Evolutionary conservation across 495 filamentous ascomycete species (phyloP), one percentile per base, ranked within the genome.

Genomic region (Hypoxylon fuscum): DNA sequence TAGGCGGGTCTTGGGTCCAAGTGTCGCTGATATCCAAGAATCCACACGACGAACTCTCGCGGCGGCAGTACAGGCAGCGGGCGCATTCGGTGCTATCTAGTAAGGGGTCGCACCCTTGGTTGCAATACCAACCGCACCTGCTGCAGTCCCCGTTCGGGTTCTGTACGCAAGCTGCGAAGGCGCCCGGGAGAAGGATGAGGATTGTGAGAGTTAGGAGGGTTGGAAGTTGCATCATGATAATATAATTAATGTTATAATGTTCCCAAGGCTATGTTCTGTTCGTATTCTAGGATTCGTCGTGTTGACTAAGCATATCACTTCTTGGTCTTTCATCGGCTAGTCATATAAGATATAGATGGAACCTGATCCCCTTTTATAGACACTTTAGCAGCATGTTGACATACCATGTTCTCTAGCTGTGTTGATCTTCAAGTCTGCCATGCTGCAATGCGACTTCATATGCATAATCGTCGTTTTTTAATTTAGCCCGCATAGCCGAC

Each of bases 21-120:
- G 43, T 40, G 12, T 59, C 44, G 18, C 55, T 11, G 31, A 69
- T 43, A 20, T 41, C 10, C 2, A 62, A 25, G 35, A 62, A 69
- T 4, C 38, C 43, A 49, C 66, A 69, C n/a, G 56, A 41, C 12
- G 52, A 58, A 41, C 56, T 65, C 53, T 69, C 66, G 8, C 66
- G 66, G 12, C 66, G 66, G 47, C 66, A 69, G 57, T 66, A 69
- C 15, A 69, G 57, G 8, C 66, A 66, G 14, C 52, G 53, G 27
- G 20, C 27, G 34, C 66, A 69, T 11, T 65, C 47, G 37, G 22
- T 21, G 12, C 20, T 15, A 22, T 37, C 21, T 1, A 68, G 62
- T 1, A 50, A 43, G 5, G 55, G 35, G 22, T 25, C 31, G 38
- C 64, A 67, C 0, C 64, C 59, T 21, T 63, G 38, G 54, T 63